These are phyloP conservation scores for Carpinus fangiana DNA, from an alignment of 306 rosid genomes.

Conservation along the genomic window DNA sequence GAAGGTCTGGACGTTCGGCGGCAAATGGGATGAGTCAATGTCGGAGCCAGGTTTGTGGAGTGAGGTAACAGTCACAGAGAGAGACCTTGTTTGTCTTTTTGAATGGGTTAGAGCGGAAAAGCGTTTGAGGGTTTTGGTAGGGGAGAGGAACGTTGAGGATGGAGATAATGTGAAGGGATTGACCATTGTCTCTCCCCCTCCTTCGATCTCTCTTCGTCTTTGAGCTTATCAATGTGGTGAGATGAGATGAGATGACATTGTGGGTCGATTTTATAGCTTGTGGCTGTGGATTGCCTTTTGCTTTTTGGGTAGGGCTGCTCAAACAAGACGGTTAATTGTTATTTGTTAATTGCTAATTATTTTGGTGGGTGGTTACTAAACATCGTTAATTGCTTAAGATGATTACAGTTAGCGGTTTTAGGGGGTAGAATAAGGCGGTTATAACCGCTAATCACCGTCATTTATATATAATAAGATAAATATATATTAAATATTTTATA, in stretches of 20 bases:
- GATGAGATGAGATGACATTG: neutral
- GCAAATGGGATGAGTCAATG: conserved; percentile 40
- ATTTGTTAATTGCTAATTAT: too few relatives aligned
- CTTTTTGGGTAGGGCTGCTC: too few relatives aligned
- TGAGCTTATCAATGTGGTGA: neutral
- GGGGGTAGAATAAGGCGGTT: too few relatives aligned
- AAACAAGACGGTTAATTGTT: too few relatives aligned
- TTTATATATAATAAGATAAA: too few relatives aligned
- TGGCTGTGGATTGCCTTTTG: conserved; percentile 36
- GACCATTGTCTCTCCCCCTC: conserved; percentile 31
- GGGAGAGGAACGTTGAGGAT: conserved; percentile 32
- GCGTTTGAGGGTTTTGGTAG: conserved; percentile 20
- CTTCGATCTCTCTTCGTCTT: neutral
- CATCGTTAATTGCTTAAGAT: too few relatives aligned
- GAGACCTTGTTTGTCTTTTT: conserved; percentile 25
- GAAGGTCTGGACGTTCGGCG: conserved; percentile 65
- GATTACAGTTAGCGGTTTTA: too few relatives aligned
- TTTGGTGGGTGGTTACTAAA: too few relatives aligned
- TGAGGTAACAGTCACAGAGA: conserved; percentile 30
- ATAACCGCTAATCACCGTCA: too few relatives aligned
- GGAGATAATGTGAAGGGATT: conserved; percentile 30
- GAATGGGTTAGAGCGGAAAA: conserved; percentile 1
- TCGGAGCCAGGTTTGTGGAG: conserved; percentile 46
- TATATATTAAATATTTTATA: too few relatives aligned
- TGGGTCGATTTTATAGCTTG: neutral